Evolutionary conservation across 257 asterid species (phyloP).

Genomic region (Primulina tabacum): DNA sequence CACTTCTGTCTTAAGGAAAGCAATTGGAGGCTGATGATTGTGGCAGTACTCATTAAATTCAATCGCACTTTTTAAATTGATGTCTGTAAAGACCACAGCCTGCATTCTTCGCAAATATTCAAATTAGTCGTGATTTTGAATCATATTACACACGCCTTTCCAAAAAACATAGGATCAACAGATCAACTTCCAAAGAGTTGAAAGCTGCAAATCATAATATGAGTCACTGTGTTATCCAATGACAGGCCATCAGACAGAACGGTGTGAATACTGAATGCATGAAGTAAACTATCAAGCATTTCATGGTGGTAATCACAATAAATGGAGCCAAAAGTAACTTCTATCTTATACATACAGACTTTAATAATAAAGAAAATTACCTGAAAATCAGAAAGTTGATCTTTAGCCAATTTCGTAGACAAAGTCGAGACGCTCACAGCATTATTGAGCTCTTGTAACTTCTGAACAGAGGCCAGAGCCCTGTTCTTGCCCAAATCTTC

Average conservation of each 20-base stretch:
- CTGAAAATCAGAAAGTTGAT: slow-evolving; percentile 74
- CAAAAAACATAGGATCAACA: background rate
- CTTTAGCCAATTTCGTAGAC: slow-evolving; percentile 64
- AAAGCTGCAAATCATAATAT: background rate
- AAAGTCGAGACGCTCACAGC: slow-evolving; percentile 70
- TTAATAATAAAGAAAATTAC: slow-evolving; percentile 31
- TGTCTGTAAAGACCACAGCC: slow-evolving; percentile 90
- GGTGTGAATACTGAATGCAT: background rate
- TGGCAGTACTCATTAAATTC: slow-evolving; percentile 82
- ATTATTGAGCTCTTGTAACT: slow-evolving; percentile 88
- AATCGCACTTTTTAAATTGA: slow-evolving; percentile 51
- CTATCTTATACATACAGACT: background rate
- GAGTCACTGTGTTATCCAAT: slow-evolving; percentile 5
- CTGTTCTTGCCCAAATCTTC: slow-evolving; percentile 84
- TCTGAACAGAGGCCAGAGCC: slow-evolving; percentile 80
- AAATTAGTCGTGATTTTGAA: slow-evolving; percentile 18
- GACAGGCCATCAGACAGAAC: background rate
- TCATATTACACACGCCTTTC: background rate
- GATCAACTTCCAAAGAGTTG: background rate
- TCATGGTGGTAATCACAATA: background rate
- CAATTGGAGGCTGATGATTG: slow-evolving; percentile 82
- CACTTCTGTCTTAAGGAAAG: slow-evolving; percentile 85
- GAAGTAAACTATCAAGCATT: background rate
- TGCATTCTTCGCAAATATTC: slow-evolving; percentile 31
- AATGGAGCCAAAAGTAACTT: background rate